These are phyloP conservation scores for Barnettozyma californica DNA, from an alignment of 805 yeast genomes.

Conservation along the genomic window DNA sequence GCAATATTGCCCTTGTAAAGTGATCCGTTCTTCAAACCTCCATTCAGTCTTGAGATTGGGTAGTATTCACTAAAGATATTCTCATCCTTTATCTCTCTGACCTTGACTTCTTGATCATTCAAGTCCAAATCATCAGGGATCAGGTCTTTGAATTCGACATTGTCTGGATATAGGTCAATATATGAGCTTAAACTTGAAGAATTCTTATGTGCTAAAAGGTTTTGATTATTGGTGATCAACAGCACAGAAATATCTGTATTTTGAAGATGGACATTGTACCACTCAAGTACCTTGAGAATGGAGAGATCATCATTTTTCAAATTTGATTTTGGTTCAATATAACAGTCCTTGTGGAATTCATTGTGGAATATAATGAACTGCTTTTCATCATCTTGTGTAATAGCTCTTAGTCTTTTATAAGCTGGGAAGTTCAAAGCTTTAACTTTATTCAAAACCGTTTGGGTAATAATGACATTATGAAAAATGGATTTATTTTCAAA, in stretches of 20 bases:
- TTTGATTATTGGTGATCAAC: slow-evolving; percentile 67
- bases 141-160: slow-evolving; percentile 71
- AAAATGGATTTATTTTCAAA: slow-evolving; percentile 73
- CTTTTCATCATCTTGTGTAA: slow-evolving; percentile 63
- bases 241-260: slow-evolving; percentile 38
- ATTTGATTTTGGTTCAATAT: slow-evolving; percentile 49
- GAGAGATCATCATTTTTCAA: slow-evolving; percentile 68
- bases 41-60: slow-evolving; percentile 76
- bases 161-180: slow-evolving; percentile 61
- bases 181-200: slow-evolving; percentile 50
- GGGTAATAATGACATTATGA: slow-evolving; percentile 90
- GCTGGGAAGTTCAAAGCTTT: slow-evolving; percentile 83
- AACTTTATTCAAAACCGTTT: slow-evolving; percentile 91
- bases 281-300: slow-evolving; percentile 66
- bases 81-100: slow-evolving; percentile 20
- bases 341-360: slow-evolving; percentile 61
- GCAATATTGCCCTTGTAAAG: slow-evolving; percentile 80
- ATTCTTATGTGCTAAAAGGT: slow-evolving; percentile 41
- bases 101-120: slow-evolving; percentile 25
- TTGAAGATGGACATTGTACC: slow-evolving; percentile 66
- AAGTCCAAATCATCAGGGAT: slow-evolving; percentile 47
- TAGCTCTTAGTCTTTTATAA: slow-evolving; percentile 73
- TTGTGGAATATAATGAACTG: slow-evolving; percentile 90
- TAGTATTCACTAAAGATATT: slow-evolving; percentile 68
- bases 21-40: slow-evolving; percentile 84